These are phyloP conservation scores for Auricularia auricula-judae DNA, from an alignment of 768 basidiomycete genomes.

Conservation along the genomic window DNA sequence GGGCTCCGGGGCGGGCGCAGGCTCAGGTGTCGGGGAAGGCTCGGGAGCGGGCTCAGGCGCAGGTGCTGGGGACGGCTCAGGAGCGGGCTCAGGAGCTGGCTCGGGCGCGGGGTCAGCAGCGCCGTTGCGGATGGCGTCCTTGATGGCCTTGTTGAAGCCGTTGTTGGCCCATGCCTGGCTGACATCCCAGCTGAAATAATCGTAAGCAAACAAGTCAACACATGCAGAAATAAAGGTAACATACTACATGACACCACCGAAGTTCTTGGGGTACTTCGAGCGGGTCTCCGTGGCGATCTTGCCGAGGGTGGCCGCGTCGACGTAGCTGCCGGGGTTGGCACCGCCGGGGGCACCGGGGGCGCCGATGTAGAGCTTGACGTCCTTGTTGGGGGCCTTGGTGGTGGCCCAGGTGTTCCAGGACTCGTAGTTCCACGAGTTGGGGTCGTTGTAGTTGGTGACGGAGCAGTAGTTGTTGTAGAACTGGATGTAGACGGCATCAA, in stretches of 20 bases:
- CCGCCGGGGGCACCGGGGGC: conserved; percentile 9
- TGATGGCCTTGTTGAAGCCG: background rate
- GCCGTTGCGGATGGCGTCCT: conserved; percentile 3
- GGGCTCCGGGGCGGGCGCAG: background rate
- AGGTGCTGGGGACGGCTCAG: background rate
- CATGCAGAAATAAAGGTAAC: too few relatives aligned
- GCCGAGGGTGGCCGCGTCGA: conserved; percentile 5
- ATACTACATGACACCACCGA: conserved; percentile 3
- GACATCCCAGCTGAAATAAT: background rate
- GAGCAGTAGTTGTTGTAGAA: conserved; percentile 11
- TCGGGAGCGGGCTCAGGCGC: background rate
- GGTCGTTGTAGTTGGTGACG: background rate
- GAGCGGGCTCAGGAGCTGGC: background rate
- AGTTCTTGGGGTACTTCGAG: conserved; percentile 2
- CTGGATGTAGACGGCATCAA: conserved; percentile 12
- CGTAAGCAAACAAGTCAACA: too few relatives aligned
- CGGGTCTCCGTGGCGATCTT: conserved; percentile 7
- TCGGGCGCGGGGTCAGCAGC: background rate
- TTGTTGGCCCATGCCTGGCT: background rate
- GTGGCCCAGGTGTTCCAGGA: conserved; percentile 8
- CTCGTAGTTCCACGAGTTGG: background rate
- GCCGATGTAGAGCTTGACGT: conserved; percentile 12
- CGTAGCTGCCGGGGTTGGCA: conserved; percentile 15
- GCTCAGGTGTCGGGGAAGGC: background rate
- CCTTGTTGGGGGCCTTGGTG: conserved; percentile 7